These are phyloP conservation scores for Colletotrichum cereale DNA, from an alignment of 2,329 filamentous ascomycete species.

Conservation along the genomic window DNA sequence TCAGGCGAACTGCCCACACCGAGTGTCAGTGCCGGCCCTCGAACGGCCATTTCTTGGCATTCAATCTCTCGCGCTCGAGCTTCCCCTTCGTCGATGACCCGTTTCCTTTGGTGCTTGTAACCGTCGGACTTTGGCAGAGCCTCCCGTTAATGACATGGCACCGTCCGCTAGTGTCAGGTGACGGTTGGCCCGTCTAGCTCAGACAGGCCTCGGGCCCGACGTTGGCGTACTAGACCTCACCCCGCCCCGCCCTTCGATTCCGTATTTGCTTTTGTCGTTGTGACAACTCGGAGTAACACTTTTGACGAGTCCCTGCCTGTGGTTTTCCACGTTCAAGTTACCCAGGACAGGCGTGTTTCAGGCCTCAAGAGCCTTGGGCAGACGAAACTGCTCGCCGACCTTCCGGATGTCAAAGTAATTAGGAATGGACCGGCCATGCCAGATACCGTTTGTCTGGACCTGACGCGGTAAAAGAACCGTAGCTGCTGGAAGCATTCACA, in stretches of 20 bases:
- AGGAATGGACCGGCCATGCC: not conserved
- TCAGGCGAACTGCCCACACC: constrained; percentile 6
- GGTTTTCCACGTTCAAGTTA: not conserved
- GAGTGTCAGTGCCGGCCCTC: constrained; percentile 13
- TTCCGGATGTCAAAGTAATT: not conserved
- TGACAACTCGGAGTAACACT: not conserved
- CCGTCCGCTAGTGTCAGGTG: constrained; percentile 7
- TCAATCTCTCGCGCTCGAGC: constrained; percentile 3
- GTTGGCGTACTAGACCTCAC: not conserved
- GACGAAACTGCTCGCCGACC: constrained; percentile 8
- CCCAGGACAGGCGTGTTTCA: constrained; percentile 1
- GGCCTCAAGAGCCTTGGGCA: not conserved
- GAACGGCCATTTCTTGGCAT: constrained; percentile 29
- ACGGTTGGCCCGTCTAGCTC: constrained; percentile 2
- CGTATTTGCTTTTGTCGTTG: not conserved
- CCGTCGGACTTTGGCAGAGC: constrained; percentile 6
- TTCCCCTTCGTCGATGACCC: constrained; percentile 7
- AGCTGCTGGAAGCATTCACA: not conserved
- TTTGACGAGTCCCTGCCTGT: not conserved
- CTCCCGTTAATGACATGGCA: not conserved
- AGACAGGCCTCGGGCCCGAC: constrained; percentile 14
- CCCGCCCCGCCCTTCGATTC: too few species aligned
- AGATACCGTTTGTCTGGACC: not conserved
- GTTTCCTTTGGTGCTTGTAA: not conserved
- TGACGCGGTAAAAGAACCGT: not conserved